These are phyloP conservation scores for Clarireedia hainanense DNA, from an alignment of 2,329 filamentous ascomycete genomes.

Conservation along the genomic window DNA sequence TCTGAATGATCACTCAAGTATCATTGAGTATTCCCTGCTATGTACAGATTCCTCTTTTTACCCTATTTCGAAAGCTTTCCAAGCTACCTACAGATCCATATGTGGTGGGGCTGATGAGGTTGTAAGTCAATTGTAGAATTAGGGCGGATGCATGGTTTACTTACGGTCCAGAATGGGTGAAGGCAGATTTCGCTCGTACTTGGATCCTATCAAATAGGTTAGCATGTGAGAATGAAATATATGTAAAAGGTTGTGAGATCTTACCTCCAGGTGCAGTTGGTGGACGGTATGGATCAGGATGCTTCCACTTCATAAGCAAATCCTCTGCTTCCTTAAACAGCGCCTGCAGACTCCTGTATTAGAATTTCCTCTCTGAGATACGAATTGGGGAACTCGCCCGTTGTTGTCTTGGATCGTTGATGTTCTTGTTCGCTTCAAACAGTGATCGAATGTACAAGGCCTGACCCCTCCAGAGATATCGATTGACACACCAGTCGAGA, in stretches of 20 bases:
- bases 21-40: background rate
- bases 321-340: constrained; percentile 83
- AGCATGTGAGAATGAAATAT: constrained; percentile 1
- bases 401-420: constrained; percentile 78
- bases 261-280: constrained; percentile 90
- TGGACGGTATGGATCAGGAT: constrained; percentile 84
- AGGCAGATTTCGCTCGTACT: constrained; percentile 91
- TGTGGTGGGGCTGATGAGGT: constrained; percentile 23
- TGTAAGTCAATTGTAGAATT: background rate
- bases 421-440: constrained; percentile 85
- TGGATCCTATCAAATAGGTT: constrained; percentile 57
- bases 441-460: constrained; percentile 91
- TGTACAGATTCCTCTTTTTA: constrained; percentile 1
- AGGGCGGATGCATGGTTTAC: constrained; percentile 31
- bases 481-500: constrained; percentile 90
- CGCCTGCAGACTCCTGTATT: constrained; percentile 44
- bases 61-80: background rate
- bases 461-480: constrained; percentile 90
- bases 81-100: constrained; percentile 10
- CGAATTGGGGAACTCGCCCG: constrained; percentile 39
- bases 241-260: constrained; percentile 20
- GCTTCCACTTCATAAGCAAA: constrained; percentile 88
- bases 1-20: background rate
- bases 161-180: constrained; percentile 72
- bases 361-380: background rate